Conservation (phyloP, 345 rosid genomes). For the Melastoma malabathricum region DNA sequence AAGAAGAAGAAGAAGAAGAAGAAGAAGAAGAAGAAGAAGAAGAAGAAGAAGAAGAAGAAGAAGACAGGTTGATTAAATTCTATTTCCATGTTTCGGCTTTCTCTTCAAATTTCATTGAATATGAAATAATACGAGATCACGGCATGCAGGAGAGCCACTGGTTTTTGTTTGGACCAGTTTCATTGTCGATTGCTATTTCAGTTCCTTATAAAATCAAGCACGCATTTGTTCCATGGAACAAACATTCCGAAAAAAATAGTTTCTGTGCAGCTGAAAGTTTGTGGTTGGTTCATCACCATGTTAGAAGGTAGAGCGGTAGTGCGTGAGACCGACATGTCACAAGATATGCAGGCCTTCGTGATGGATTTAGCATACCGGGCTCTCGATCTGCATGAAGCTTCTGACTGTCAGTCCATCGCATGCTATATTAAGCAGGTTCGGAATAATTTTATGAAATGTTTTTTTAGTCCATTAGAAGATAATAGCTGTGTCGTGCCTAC, state of each 20-base stretch:
- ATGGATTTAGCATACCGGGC: constrained; percentile 44
- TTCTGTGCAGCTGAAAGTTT: neutral
- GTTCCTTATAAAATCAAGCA: too few relatives aligned
- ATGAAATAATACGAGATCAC: too few relatives aligned
- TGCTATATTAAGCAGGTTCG: constrained; percentile 33
- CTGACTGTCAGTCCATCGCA: constrained; percentile 38
- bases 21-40: too few relatives aligned
- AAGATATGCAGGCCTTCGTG: constrained; percentile 24
- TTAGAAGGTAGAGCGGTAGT: constrained; percentile 36
- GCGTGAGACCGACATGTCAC: constrained; percentile 36
- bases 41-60: too few relatives aligned
- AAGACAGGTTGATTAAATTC: too few relatives aligned
- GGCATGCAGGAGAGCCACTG: too few relatives aligned
- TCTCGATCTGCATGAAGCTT: constrained; percentile 34
- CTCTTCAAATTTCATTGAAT: too few relatives aligned
- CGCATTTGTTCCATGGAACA: too few relatives aligned
- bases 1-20: too few relatives aligned
- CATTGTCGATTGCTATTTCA: too few relatives aligned
- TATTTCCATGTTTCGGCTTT: too few relatives aligned
- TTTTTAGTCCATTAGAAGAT: neutral
- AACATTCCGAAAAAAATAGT: neutral
- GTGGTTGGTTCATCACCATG: constrained; percentile 11
- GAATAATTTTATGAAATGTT: neutral
- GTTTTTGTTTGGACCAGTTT: too few relatives aligned
- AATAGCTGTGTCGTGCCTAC: neutral